phyloP scores from a whole-genome alignment of 2,329 filamentous ascomycete species.

The Colletotrichum sidae region DNA sequence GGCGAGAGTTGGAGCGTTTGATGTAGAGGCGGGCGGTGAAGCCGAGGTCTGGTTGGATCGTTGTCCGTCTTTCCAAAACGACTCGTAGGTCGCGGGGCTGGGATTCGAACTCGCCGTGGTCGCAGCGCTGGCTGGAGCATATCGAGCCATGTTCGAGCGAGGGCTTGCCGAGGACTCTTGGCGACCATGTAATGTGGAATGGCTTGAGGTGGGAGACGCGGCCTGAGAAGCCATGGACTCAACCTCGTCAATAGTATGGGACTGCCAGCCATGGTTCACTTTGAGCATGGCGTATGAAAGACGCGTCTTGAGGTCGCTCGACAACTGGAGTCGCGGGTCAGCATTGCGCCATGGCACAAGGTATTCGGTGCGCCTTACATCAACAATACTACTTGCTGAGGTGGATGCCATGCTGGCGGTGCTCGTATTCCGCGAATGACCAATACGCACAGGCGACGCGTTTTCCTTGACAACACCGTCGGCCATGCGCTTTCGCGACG shows the following conservation, averaged over 20 bases:
- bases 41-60: slow-evolving; percentile 39
- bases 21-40: slow-evolving; percentile 51
- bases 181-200: slow-evolving; percentile 65
- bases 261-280: slow-evolving; percentile 90
- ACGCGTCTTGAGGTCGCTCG: slow-evolving; percentile 82
- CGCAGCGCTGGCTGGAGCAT: slow-evolving; percentile 31
- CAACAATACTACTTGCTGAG: slow-evolving; percentile 78
- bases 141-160: slow-evolving; percentile 42
- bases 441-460: slow-evolving; percentile 60
- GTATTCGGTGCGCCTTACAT: slow-evolving; percentile 65
- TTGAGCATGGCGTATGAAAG: slow-evolving; percentile 95
- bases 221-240: slow-evolving; percentile 79
- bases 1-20: slow-evolving; percentile 56
- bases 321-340: slow-evolving; percentile 65
- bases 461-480: slow-evolving; percentile 77
- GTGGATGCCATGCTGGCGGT: slow-evolving; percentile 71
- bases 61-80: slow-evolving; percentile 55
- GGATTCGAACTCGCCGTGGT: slow-evolving; percentile 42
- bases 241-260: slow-evolving; percentile 80
- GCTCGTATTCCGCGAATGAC: slow-evolving; percentile 79
- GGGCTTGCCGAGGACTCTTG: slow-evolving; percentile 67
- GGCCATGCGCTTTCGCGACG: slow-evolving; percentile 78
- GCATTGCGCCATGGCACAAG: background rate
- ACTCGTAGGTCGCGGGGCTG: slow-evolving; percentile 50
- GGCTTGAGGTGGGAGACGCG: slow-evolving; percentile 71